Evolutionary conservation across 1,284 basidiomycete genomes (phyloP).

Genomic region (Schizophyllum amplum): DNA sequence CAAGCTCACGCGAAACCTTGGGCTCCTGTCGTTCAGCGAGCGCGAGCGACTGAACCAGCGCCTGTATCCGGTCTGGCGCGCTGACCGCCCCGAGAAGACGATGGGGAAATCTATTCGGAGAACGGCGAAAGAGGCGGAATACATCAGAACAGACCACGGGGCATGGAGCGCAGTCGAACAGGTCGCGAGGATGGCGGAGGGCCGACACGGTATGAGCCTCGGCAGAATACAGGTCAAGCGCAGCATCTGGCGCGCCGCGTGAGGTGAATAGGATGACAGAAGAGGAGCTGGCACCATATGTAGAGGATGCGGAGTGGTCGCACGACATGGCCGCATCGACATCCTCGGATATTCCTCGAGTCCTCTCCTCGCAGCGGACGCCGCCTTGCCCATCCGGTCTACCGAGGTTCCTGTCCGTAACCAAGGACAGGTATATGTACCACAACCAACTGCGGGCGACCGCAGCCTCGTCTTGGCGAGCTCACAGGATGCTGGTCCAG

Average conservation of each 20-base stretch:
- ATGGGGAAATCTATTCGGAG: slow-evolving; percentile 12
- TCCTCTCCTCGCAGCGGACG: not conserved
- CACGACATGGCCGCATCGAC: no score
- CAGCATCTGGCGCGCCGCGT: slow-evolving; percentile 1
- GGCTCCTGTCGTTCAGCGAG: slow-evolving; percentile 27
- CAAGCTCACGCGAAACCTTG: slow-evolving; percentile 43
- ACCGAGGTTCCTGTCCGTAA: not conserved
- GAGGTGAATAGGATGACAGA: not conserved
- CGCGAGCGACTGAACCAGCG: slow-evolving; percentile 21
- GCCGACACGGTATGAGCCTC: slow-evolving; percentile 31
- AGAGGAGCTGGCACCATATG: no score
- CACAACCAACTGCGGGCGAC: no score
- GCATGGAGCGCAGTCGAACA: slow-evolving; percentile 34
- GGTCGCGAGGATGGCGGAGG: slow-evolving; percentile 45
- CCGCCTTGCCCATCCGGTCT: not conserved
- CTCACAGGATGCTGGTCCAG: not conserved
- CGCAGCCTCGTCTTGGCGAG: not conserved
- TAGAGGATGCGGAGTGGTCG: no score
- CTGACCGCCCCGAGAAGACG: slow-evolving; percentile 17
- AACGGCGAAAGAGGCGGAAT: slow-evolving; percentile 8
- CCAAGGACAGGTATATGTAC: not conserved
- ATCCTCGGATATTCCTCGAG: no score
- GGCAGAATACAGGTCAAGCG: slow-evolving; percentile 23
- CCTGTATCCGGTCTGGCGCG: slow-evolving; percentile 31
- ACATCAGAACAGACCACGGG: slow-evolving; percentile 21